These are phyloP conservation scores for Globisporangium emineosum DNA, from an alignment of 352 stramenopile genomes.

Conservation along the genomic window DNA sequence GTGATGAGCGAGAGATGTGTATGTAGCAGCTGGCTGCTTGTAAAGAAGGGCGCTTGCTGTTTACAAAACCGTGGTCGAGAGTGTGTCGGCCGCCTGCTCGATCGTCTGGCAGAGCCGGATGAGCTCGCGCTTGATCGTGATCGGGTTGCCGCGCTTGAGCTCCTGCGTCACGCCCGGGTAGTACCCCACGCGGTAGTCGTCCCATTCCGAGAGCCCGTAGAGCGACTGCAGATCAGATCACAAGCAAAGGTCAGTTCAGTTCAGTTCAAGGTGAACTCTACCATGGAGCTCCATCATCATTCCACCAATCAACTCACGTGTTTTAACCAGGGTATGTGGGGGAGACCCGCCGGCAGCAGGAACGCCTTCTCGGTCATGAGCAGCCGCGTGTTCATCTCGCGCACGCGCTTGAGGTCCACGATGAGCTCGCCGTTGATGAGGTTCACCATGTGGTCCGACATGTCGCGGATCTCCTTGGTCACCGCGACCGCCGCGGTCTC, in stretches of 20 bases:
- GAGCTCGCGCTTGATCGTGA: conserved; percentile 77
- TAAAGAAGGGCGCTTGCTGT: neutral
- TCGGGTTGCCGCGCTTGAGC: conserved; percentile 58
- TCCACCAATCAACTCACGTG: conserved; percentile 59
- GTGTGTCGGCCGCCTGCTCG: conserved; percentile 68
- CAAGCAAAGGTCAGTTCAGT: neutral
- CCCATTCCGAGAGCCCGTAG: conserved; percentile 82
- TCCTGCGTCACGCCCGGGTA: conserved; percentile 77
- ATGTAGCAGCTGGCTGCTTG: neutral
- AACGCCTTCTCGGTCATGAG: conserved; percentile 83
- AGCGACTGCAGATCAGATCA: conserved; percentile 37
- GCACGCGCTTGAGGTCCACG: conserved; percentile 72
- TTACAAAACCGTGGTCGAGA: conserved; percentile 54
- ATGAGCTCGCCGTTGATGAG: conserved; percentile 57
- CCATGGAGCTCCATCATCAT: neutral
- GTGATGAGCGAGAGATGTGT: neutral
- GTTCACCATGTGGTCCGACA: conserved; percentile 58
- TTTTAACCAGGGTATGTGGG: conserved; percentile 78
- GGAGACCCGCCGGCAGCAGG: conserved; percentile 58
- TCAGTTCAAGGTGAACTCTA: neutral
- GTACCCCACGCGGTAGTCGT: conserved; percentile 76
- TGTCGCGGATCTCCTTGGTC: conserved; percentile 53
- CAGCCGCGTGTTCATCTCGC: conserved; percentile 82
- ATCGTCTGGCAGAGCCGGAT: conserved; percentile 77
- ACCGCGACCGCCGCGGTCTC: conserved; percentile 52